phyloP scores from a whole-genome alignment of 2,329 filamentous ascomycete genomes.

The Alternaria sp. region DNA sequence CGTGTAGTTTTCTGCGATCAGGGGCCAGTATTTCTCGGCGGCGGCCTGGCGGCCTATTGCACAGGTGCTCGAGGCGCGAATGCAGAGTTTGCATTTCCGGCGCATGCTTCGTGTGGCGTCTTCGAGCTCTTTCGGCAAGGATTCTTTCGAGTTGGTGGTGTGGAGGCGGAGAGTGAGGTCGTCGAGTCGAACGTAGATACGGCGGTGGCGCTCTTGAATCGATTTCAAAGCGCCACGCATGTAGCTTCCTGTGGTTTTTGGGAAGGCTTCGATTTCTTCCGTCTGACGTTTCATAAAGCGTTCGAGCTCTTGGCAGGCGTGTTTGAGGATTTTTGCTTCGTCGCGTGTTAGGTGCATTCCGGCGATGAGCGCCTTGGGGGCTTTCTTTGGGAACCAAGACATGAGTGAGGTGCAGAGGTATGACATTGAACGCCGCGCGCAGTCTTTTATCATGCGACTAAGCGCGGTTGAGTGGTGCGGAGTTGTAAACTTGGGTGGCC shows the following conservation, averaged over 20 bases:
- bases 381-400: neutral
- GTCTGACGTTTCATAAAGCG: neutral
- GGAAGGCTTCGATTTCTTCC: neutral
- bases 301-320: neutral
- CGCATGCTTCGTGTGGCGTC: neutral
- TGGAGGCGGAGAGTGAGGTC: neutral
- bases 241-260: neutral
- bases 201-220: constrained; percentile 2
- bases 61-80: neutral
- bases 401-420: neutral
- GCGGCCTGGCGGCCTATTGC: neutral
- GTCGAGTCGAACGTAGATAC: neutral
- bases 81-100: neutral
- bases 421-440: neutral
- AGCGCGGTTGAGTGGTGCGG: neutral
- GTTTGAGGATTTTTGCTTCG: neutral
- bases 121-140: neutral
- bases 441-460: neutral
- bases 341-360: constrained; percentile 1
- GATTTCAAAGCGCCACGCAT: neutral
- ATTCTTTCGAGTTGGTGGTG: neutral
- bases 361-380: neutral
- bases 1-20: neutral
- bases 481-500: neutral
- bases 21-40: neutral